Base-by-base conservation (phyloP, 2,329 filamentous ascomycete genomes). In the Gaeumannomyces sp. region DNA sequence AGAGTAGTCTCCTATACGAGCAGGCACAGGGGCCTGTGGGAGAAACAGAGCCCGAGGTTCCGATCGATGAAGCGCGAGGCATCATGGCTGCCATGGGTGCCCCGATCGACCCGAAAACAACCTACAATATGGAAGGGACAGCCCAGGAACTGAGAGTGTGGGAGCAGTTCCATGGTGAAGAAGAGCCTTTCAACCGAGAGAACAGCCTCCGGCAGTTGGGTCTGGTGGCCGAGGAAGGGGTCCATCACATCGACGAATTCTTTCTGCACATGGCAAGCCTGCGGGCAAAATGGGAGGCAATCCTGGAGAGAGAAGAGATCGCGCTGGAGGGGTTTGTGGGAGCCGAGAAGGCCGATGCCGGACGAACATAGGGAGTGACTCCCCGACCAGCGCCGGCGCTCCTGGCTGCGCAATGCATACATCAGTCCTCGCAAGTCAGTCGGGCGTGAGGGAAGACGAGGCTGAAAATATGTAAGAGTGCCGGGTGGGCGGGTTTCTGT, bases 401-500 rank as follows among this genome's bases (percentile, higher is more conserved):
- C 11, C 31, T 10, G 29, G 10, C 33, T 33, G 25, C n/a, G 35
- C 27, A n/a, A 25, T 50, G 22, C 56, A 28, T 29, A n/a, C 45
- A 53, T 11, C 8, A 45, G 38, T 45, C 16, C 6, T 3, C 38
- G 3, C 38, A 45, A 45, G 19, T 19, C 38, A 45, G 16, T 45
- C 38, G 2, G 19, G 16, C 13, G 16, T 19, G 38, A 19, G 16
- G 38, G 38, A 3, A 64, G 33, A 53, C 14, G 25, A 56, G 10
- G 45, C 19, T 53, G 19, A 22, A n/a, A 25, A n/a, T 4, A 8
- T 19, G 11, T 7, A 7, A 53, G 3, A 25, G 22, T 25, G 7
- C 8, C n/a, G 22, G 10, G 10, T 8, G 8, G 45, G 45, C 22
- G 45, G 6, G 10, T 10, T n/a, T 69, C 86, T 89, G 86, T 89